Percentiles rank a stretch among this genome's conserved stretches.
Evolutionary conservation across 169 alveolate genomes (phyloP).

Genomic region (Plasmodium inui): DNA sequence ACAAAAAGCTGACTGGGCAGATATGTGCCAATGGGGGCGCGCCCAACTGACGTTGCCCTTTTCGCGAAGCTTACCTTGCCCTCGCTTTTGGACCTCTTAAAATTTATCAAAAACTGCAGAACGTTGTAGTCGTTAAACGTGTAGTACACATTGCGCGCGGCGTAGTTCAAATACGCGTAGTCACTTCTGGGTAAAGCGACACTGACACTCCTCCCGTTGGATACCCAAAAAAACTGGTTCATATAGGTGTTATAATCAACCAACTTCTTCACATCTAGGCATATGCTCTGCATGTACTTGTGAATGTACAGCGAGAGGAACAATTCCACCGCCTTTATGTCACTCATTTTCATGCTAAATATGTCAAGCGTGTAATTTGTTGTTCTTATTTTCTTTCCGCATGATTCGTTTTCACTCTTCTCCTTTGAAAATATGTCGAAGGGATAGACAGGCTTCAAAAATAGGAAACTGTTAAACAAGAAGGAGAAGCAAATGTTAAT

Average conservation of each 20-base stretch:
- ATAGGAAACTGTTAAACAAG: slow-evolving; percentile 57
- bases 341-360: slow-evolving; percentile 49
- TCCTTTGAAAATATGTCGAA: slow-evolving; percentile 54
- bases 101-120: slow-evolving; percentile 58
- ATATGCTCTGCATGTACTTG: slow-evolving; percentile 61
- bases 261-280: slow-evolving; percentile 37
- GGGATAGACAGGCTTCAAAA: slow-evolving; percentile 61
- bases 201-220: neutral
- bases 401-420: slow-evolving; percentile 32
- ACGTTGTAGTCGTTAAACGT: slow-evolving; percentile 59
- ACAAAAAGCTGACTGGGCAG: neutral
- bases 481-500: slow-evolving; percentile 62
- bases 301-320: slow-evolving; percentile 61
- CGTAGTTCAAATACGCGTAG: slow-evolving; percentile 40
- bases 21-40: neutral
- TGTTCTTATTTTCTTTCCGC: slow-evolving; percentile 5
- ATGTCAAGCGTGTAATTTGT: slow-evolving; percentile 49
- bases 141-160: slow-evolving; percentile 32
- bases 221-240: slow-evolving; percentile 60
- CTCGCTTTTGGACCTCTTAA: slow-evolving; percentile 48
- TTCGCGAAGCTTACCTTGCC: slow-evolving; percentile 32
- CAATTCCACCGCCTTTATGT: slow-evolving; percentile 50
- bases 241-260: slow-evolving; percentile 65
- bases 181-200: neutral
- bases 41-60: neutral